Percentiles rank a stretch among this genome's conserved stretches.
These are phyloP conservation scores for Epichloe baconii DNA, from an alignment of 2,329 filamentous ascomycete genomes.

Conservation along the genomic window DNA sequence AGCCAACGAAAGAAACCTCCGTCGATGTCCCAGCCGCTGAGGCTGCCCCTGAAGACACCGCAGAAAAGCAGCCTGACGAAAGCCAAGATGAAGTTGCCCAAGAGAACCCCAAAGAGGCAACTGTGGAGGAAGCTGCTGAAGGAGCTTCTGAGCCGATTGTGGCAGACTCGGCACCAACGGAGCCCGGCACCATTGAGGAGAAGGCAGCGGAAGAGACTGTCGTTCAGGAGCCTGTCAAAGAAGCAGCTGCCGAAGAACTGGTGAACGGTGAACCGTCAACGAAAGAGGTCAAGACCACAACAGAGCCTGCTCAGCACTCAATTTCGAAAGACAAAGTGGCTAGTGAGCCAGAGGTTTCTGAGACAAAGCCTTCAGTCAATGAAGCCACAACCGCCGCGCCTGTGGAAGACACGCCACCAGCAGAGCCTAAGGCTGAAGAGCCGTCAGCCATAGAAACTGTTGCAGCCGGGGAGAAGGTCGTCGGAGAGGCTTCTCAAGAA, in stretches of 20 bases:
- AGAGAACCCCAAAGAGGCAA: neutral
- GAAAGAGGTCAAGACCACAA: neutral
- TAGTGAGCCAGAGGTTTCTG: neutral
- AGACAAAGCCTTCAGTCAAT: neutral
- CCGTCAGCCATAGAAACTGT: neutral
- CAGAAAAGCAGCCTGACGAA: neutral
- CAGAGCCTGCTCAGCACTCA: neutral
- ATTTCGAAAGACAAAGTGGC: neutral
- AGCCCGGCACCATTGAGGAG: neutral
- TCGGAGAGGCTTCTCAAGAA: neutral
- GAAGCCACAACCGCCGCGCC: neutral
- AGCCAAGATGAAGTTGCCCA: constrained; percentile 2
- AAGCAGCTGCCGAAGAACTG: neutral
- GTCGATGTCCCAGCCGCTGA: neutral
- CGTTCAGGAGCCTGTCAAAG: neutral
- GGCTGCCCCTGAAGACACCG: neutral
- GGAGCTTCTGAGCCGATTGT: neutral
- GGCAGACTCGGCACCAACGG: neutral
- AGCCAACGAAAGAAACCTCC: neutral
- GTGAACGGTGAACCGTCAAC: neutral
- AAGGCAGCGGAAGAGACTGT: neutral
- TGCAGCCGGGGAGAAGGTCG: neutral
- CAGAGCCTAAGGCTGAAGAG: neutral
- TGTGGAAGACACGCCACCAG: neutral
- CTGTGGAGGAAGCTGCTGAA: neutral